phyloP scores from a whole-genome alignment of 257 asterid genomes.

The Petunia secreta region DNA sequence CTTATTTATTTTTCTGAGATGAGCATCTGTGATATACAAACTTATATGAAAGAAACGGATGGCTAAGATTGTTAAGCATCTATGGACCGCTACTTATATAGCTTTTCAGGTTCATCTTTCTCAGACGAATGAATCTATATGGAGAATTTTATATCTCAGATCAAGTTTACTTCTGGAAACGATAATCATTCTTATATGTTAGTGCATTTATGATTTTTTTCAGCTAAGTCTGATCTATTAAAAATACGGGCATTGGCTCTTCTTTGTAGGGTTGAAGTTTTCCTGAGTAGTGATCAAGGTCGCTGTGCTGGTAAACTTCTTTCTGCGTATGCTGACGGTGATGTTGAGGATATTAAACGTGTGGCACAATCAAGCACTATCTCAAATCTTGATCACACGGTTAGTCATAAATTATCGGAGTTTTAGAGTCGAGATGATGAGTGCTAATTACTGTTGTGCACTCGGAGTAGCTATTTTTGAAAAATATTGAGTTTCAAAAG shows the following conservation, averaged over 20 bases:
- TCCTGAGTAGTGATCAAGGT: slow-evolving; percentile 84
- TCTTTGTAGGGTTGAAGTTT: slow-evolving; percentile 76
- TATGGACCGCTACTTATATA: not conserved
- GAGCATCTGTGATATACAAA: not conserved
- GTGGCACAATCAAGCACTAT: slow-evolving; percentile 78
- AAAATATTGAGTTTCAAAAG: not conserved
- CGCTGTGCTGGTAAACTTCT: slow-evolving; percentile 85
- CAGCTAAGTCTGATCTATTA: not conserved
- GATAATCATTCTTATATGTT: not conserved
- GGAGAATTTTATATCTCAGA: not conserved
- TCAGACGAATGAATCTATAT: not conserved
- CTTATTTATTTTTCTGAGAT: not conserved
- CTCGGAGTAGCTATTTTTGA: slow-evolving; percentile 6
- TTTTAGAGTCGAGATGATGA: slow-evolving; percentile 12
- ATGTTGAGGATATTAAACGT: slow-evolving; percentile 86
- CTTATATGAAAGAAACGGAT: not conserved
- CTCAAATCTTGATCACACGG: slow-evolving; percentile 84
- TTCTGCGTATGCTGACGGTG: slow-evolving; percentile 85
- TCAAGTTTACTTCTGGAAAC: not conserved
- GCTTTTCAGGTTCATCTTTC: slow-evolving; percentile 16
- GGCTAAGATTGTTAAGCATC: not conserved
- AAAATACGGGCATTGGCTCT: not conserved
- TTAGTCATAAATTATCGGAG: slow-evolving; percentile 40
- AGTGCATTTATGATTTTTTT: slow-evolving; percentile 9
- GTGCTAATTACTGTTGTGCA: not conserved